Evolutionary conservation across 1,284 basidiomycete genomes (phyloP).

Genomic region (Boletus sp.): DNA sequence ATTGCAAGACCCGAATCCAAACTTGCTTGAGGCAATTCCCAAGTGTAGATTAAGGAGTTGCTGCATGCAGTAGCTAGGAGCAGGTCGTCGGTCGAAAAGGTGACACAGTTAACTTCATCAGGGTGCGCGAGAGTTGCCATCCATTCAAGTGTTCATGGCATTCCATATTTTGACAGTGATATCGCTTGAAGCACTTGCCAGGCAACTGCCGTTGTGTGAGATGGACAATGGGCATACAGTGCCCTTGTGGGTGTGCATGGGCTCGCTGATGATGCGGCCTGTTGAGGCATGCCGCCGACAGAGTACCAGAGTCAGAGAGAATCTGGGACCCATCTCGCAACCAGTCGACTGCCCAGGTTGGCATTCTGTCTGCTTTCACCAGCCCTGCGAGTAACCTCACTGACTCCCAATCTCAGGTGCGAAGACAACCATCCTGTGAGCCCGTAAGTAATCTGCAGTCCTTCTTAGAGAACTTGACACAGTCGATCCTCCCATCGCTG

Average conservation of each 20-base stretch:
- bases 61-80: slow-evolving; percentile 33
- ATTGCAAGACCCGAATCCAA: slow-evolving; percentile 36
- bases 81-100: slow-evolving; percentile 35
- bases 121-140: slow-evolving; percentile 29
- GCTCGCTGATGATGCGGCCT: slow-evolving; percentile 28
- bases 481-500: slow-evolving; percentile 35
- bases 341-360: slow-evolving; percentile 37
- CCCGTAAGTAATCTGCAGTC: slow-evolving; percentile 33
- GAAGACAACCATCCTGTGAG: slow-evolving; percentile 35
- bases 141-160: slow-evolving; percentile 30
- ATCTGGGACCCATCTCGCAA: slow-evolving; percentile 36
- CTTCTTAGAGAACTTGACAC: slow-evolving; percentile 35
- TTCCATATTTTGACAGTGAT: slow-evolving; percentile 39
- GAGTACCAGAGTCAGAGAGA: slow-evolving; percentile 29
- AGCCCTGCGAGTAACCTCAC: slow-evolving; percentile 31
- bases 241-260: slow-evolving; percentile 29
- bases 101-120: slow-evolving; percentile 29
- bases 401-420: slow-evolving; percentile 35
- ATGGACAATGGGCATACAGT: slow-evolving; percentile 35
- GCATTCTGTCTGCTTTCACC: slow-evolving; percentile 27
- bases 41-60: slow-evolving; percentile 31
- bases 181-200: slow-evolving; percentile 38
- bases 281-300: slow-evolving; percentile 33
- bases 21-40: slow-evolving; percentile 35
- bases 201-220: slow-evolving; percentile 31